Evolutionary conservation across 208 protist species (phyloP), one percentile per base, ranked within the genome.

Genomic region (Acanthamoeba triangularis): DNA sequence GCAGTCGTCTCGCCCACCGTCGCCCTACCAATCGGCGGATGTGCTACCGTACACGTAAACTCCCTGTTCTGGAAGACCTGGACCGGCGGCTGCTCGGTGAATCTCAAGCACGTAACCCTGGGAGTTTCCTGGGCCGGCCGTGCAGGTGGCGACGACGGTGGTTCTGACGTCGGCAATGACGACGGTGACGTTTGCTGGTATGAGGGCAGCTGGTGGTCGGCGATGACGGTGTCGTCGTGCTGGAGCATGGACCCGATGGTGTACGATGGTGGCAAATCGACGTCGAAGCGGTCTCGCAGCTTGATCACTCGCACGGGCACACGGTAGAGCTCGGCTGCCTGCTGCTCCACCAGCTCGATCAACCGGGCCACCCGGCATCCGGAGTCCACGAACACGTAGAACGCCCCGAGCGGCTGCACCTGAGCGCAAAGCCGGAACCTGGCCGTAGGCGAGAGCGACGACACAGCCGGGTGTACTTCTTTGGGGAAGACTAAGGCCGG

Each of bases 11-110:
- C n/a, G n/a, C n/a, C n/a, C n/a, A n/a, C n/a, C n/a, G n/a, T n/a
- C n/a, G n/a, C n/a, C n/a, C n/a, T n/a, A n/a, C n/a, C n/a, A n/a
- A n/a, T n/a, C n/a, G n/a, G n/a, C n/a, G n/a, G n/a, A 41, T 41
- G 3, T 41, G 37, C 7, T 6, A 92, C 47, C 30, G 85, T 85
- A 14, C 76, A 85, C 4, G 10, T 85, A 14, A 85, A 85, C 76
- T 85, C 76, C 35, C 54, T 85, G 85, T 92, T 92, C 41, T 92
- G 85, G 61, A 72, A 92, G 16, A 92, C 85, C 33, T 92, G 3
- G 59, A 49, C 30, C 20, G 85, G 85, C 11, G 85, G 85, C 35
- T 92, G 85, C 11, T 92, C 85, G 30, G 2, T 69, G 59, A 92
- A 92, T n/a, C n/a, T n/a, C n/a, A n/a, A n/a, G n/a, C n/a, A n/a